Conservation (phyloP, 768 basidiomycete genomes). For the Psilocybe subaeruginosa region DNA sequence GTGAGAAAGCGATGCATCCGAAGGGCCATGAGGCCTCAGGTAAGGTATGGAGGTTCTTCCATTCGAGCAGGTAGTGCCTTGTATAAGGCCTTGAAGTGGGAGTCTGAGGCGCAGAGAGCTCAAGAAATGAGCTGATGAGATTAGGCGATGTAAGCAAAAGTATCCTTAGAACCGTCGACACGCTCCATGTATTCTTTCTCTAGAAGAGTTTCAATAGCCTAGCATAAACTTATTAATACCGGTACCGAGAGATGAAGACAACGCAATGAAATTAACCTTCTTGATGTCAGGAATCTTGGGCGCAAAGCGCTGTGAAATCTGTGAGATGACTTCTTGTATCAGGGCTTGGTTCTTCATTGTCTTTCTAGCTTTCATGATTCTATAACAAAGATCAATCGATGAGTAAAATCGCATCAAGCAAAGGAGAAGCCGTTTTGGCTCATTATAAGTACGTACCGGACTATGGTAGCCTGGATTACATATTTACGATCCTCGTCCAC, state of each 20-base stretch:
- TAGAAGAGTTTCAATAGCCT: slow-evolving; percentile 89
- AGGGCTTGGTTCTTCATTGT: slow-evolving; percentile 92
- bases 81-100: no score
- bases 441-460: slow-evolving; percentile 50
- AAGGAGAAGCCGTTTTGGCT: not conserved
- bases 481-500: slow-evolving; percentile 98
- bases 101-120: not conserved
- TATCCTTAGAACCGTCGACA: slow-evolving; percentile 88
- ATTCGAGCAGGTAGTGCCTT: no score
- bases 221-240: slow-evolving; percentile 19
- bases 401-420: not conserved
- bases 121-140: slow-evolving; percentile 8
- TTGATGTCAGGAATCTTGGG: slow-evolving; percentile 98
- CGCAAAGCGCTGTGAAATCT: slow-evolving; percentile 85
- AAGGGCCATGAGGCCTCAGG: no score
- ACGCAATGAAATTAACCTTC: slow-evolving; percentile 56
- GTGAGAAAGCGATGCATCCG: no score
- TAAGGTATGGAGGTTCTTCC: no score
- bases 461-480: slow-evolving; percentile 93
- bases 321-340: slow-evolving; percentile 89
- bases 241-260: not conserved
- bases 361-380: slow-evolving; percentile 95
- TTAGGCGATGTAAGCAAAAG: slow-evolving; percentile 79
- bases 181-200: slow-evolving; percentile 99
- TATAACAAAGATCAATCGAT: slow-evolving; percentile 25